Evolutionary conservation across 1,284 basidiomycete species (phyloP), one percentile per base, ranked within the genome.

Genomic region (Naganishia liquefaciens): DNA sequence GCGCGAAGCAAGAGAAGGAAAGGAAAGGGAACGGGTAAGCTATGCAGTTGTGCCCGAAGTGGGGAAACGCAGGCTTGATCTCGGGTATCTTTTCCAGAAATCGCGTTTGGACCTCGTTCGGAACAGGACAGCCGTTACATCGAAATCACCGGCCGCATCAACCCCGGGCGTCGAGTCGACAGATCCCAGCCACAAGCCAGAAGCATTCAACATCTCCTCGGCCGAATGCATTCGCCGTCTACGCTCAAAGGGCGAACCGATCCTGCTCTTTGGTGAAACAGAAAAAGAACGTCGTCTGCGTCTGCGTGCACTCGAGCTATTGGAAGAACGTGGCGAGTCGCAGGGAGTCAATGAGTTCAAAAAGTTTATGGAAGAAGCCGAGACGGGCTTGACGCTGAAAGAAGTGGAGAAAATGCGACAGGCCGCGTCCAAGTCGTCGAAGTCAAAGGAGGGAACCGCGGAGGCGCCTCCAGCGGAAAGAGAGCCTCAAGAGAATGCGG

Each of bases 251-350:
- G 91, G 91, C 28, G 92, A 99, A 75, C 96, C 96, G 2, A 91
- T 99, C 68, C 86, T 93, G 10, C 82, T 99, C 2, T 99, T 99
- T 74, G 96, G 88, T 47, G 96, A 99, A 77, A 86, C 88, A 0
- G 95, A 99, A 80, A 91, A 92, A 78, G 96, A 98, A 54, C 84
- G 95, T 10, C 82, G 93, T 44, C 80, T 98, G 27, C 87, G 96
- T 19, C 79, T 99, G 27, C 86, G 95, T 63, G 93, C 95, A 0
- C 81, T 99, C 17, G 95, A 99, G 77, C 84, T 99, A 54, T 89
- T 96, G 67, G 94, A 96, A 73, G 91, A 93, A 77, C 87, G 89
- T 65, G 89, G 87, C 6, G 85, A 87, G 62, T 88, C 85, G 40
- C 68, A 70, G 28, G 90, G 90, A 0, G 86, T 91, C 76, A 96